These are phyloP conservation scores for Dendrobium chrysotoxum DNA, from an alignment of 106 monocot species.

Conservation along the genomic window DNA sequence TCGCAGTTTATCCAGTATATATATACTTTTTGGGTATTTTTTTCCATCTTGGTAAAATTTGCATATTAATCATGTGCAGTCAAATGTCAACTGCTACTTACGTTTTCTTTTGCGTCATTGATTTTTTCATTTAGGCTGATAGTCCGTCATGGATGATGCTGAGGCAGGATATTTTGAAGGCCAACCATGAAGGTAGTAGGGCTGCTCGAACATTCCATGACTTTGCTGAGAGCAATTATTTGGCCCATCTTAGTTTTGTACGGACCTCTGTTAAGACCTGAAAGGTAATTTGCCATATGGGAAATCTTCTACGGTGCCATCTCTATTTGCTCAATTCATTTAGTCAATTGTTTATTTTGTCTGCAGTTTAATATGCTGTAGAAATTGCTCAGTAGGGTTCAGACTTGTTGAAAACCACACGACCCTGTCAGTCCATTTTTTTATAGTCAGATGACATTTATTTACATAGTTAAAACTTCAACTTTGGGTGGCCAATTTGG, in stretches of 20 bases:
- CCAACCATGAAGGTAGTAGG: slow-evolving; percentile 34
- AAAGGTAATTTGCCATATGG: slow-evolving; percentile 22
- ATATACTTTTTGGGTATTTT: background rate
- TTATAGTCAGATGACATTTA: background rate
- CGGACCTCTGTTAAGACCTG: slow-evolving; percentile 30
- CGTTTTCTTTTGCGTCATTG: background rate
- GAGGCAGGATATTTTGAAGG: slow-evolving; percentile 33
- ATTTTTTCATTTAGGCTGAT: slow-evolving; percentile 39
- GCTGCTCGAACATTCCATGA: slow-evolving; percentile 75
- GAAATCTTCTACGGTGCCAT: background rate
- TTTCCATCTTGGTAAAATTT: background rate
- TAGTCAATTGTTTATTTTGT: background rate
- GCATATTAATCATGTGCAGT: background rate
- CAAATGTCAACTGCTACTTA: background rate
- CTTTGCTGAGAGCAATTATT: slow-evolving; percentile 94
- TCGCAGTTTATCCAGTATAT: background rate
- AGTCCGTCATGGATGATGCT: slow-evolving; percentile 24
- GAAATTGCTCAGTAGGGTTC: background rate
- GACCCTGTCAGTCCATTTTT: background rate
- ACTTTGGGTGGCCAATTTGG: background rate
- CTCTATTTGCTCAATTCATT: background rate
- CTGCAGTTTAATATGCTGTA: background rate
- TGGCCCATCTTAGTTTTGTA: slow-evolving; percentile 68
- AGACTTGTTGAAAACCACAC: background rate
- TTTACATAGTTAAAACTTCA: background rate